phyloP scores from a whole-genome alignment of 441 rosid species.

The Adansonia grandidieri region DNA sequence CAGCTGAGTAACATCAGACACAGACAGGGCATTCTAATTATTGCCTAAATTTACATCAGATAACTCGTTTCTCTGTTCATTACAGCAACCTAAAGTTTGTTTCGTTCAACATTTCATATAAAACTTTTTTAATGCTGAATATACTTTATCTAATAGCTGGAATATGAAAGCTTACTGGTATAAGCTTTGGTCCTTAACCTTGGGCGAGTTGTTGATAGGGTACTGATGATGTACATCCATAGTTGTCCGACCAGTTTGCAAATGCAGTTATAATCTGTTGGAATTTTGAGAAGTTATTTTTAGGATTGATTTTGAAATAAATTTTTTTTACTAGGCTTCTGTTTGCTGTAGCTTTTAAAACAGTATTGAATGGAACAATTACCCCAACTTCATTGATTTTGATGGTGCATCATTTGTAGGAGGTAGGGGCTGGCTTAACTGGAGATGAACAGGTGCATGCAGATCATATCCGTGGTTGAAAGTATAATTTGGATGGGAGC shows the following conservation, averaged over 20 bases:
- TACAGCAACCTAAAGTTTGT: slow-evolving; percentile 32
- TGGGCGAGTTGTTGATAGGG: slow-evolving; percentile 24
- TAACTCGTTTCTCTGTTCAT: slow-evolving; percentile 22
- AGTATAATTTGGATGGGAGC: slow-evolving; percentile 36
- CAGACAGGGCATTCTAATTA: slow-evolving; percentile 1
- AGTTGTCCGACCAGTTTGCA: slow-evolving; percentile 34
- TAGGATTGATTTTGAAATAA: slow-evolving; percentile 21
- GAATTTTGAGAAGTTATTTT: slow-evolving; percentile 31
- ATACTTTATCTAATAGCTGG: slow-evolving; percentile 27
- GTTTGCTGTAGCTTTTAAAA: background rate
- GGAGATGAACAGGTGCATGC: slow-evolving; percentile 53
- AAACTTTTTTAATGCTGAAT: slow-evolving; percentile 29
- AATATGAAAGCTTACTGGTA: slow-evolving; percentile 27
- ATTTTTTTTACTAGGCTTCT: background rate
- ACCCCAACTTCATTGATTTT: slow-evolving; percentile 61
- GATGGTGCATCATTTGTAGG: slow-evolving; percentile 42
- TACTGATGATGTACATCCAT: slow-evolving; percentile 25
- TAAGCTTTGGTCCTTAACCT: slow-evolving; percentile 28
- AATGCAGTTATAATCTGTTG: slow-evolving; percentile 59
- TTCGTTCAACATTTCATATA: slow-evolving; percentile 37
- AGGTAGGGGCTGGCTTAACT: slow-evolving; percentile 66
- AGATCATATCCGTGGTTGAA: slow-evolving; percentile 43
- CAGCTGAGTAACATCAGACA: slow-evolving; percentile 13
- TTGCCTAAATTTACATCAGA: slow-evolving; percentile 29
- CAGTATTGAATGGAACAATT: slow-evolving; percentile 27